Percentiles rank a stretch among this genome's conserved stretches.
Evolutionary conservation across 1,139 yeast species (phyloP).

Genomic region (Blastobotrys buckinghamii): DNA sequence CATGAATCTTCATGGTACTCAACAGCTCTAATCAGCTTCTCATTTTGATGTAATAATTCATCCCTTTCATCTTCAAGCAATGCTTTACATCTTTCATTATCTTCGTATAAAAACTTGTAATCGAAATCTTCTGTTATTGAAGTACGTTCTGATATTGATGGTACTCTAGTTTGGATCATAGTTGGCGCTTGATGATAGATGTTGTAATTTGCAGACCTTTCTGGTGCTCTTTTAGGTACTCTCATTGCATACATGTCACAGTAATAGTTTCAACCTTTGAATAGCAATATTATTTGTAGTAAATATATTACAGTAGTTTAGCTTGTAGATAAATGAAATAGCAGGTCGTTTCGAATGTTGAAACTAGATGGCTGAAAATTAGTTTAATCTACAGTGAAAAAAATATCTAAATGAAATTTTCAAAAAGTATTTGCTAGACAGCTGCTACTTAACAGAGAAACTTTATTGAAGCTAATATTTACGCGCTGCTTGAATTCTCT

Average conservation of each 20-base stretch:
- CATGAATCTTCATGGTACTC: background rate
- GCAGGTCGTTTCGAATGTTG: too few relatives aligned
- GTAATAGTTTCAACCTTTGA: too few relatives aligned
- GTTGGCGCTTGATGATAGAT: background rate
- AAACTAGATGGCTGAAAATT: too few relatives aligned
- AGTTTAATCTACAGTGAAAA: too few relatives aligned
- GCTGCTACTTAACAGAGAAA: too few relatives aligned
- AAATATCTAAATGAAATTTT: too few relatives aligned
- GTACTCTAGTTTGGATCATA: background rate
- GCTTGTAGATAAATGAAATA: too few relatives aligned
- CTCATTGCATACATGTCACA: background rate
- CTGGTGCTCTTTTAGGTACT: background rate
- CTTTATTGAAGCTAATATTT: too few relatives aligned
- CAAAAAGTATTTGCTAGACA: too few relatives aligned
- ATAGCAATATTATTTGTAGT: too few relatives aligned
- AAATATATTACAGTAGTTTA: too few relatives aligned
- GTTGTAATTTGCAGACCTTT: background rate
- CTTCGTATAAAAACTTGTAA: background rate
- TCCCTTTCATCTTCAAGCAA: slow-evolving; percentile 1
- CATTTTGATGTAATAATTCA: background rate
- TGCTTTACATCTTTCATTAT: slow-evolving; percentile 6
- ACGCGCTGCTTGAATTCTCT: too few relatives aligned
- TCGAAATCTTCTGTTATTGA: background rate
- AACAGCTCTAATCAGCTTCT: background rate
- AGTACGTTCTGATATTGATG: background rate